A percentile compares a stretch with the other conserved stretches of the same genome.
Evolutionary conservation across 2,329 filamentous ascomycete genomes (phyloP).

Genomic region (Phialophora verrucosa): DNA sequence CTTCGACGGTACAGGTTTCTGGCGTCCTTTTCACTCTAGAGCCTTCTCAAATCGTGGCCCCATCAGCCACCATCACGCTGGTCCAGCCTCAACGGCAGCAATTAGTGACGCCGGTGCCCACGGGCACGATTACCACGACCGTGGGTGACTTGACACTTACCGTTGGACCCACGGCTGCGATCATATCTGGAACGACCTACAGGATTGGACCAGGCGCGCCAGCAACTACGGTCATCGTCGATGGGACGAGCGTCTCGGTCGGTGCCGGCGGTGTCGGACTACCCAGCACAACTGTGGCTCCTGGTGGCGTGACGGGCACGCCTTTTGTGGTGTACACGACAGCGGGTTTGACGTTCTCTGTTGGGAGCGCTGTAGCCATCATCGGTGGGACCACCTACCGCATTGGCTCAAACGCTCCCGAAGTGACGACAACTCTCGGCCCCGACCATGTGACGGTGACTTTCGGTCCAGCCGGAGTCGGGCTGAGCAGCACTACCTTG

Average conservation of each 20-base stretch:
- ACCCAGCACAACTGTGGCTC: constrained; percentile 37
- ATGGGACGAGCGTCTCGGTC: constrained; percentile 39
- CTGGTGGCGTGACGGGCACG: constrained; percentile 20
- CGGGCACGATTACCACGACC: constrained; percentile 25
- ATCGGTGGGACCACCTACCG: constrained; percentile 60
- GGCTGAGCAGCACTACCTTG: constrained; percentile 38
- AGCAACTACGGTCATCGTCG: constrained; percentile 36
- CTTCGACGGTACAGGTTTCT: constrained; percentile 29
- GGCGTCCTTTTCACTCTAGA: constrained; percentile 35
- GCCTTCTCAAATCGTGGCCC: constrained; percentile 34
- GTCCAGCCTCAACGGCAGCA: constrained; percentile 14
- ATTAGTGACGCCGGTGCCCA: constrained; percentile 15
- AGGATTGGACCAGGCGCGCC: constrained; percentile 37
- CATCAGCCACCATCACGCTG: constrained; percentile 32
- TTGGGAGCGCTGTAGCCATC: constrained; percentile 45
- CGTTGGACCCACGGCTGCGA: constrained; percentile 39
- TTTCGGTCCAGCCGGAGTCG: constrained; percentile 44
- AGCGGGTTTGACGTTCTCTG: constrained; percentile 37
- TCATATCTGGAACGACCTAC: constrained; percentile 41
- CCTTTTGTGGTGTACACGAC: constrained; percentile 33
- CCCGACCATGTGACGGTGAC: constrained; percentile 61
- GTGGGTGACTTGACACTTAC: constrained; percentile 36
- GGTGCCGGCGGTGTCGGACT: constrained; percentile 39
- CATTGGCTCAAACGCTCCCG: constrained; percentile 53
- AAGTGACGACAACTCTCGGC: constrained; percentile 54